Base-by-base conservation (phyloP, 2,329 filamentous ascomycete species). In the Colletotrichum caudatum region DNA sequence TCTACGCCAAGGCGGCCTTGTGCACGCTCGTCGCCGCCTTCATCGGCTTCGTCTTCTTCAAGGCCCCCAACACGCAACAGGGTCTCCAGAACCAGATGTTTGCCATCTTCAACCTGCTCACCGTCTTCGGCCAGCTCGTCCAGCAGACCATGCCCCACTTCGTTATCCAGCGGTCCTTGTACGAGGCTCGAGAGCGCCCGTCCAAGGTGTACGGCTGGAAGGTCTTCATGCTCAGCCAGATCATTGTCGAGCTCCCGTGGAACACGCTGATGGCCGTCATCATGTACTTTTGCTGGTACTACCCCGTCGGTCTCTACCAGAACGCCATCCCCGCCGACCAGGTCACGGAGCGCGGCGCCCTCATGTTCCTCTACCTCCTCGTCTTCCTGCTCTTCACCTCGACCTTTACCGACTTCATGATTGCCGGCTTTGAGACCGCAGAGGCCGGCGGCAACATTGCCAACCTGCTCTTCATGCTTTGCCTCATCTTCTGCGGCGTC, bases 31-130 rank as follows among this genome's bases (percentile, higher is more conserved):
- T 88, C 44, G 83, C 91, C 5, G 86, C 97, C 16, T 97, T 95
- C 80, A 93, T 96, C 76, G 94, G 93, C 39, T 94, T 95, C 80
- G 91, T 92, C 64, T 94, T 96, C 82, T 93, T 89, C 86, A 87
- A 89, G 51, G 90, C 92, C 1, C 89, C 90, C 39, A 91, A 91
- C 81, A 90, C 89, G 12, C 88, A 92, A 53, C 92, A 94, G 78
- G 94, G 94, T 64, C 85, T 97, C 16, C 93, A 95, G 81, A 95
- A 96, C 82, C 92, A 95, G 76, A 91, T 95, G 86, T 97, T 97
- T 79, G 88, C 90, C 78, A 92, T 96, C 74, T 97, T 97, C 86
- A 93, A 95, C 87, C 82, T 95, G 68, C 84, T 93, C 69, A 95
- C 92, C 54, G 90, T 97, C 78, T 97, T 97, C 78, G 92, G 92